Evolutionary conservation across 2,329 filamentous ascomycete species (phyloP).

Genomic region (Cytospora chrysosperma): DNA sequence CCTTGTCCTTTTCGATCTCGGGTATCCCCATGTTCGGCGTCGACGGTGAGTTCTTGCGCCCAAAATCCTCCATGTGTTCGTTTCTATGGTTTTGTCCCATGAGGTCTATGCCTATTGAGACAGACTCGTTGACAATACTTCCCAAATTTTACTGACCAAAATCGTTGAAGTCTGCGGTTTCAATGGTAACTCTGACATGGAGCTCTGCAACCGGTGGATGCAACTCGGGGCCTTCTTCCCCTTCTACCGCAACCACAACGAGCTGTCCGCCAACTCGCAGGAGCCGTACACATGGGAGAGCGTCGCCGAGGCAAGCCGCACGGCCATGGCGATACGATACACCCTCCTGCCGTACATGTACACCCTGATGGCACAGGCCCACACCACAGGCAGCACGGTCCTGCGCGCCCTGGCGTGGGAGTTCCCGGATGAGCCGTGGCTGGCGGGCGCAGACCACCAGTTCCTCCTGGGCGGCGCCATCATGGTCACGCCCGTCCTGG

Average conservation of each 20-base stretch:
- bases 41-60: slow-evolving; percentile 37
- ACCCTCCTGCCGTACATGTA: slow-evolving; percentile 73
- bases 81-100: no score
- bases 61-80: no score
- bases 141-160: no score
- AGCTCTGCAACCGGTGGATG: slow-evolving; percentile 69
- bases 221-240: slow-evolving; percentile 65
- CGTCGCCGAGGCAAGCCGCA: slow-evolving; percentile 62
- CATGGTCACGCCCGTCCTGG: slow-evolving; percentile 66
- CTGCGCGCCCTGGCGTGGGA: slow-evolving; percentile 75
- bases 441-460: slow-evolving; percentile 66
- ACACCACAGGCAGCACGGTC: slow-evolving; percentile 65
- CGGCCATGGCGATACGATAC: slow-evolving; percentile 70
- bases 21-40: slow-evolving; percentile 76
- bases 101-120: no score
- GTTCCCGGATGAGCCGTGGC: slow-evolving; percentile 67
- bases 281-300: slow-evolving; percentile 71
- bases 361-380: slow-evolving; percentile 67
- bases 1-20: slow-evolving; percentile 71
- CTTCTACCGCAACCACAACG: slow-evolving; percentile 77
- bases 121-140: no score
- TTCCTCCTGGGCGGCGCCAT: slow-evolving; percentile 68
- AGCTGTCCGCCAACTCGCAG: slow-evolving; percentile 58
- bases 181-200: slow-evolving; percentile 63
- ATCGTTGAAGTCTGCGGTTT: slow-evolving; percentile 59